Conservation (phyloP, 257 asterid species). For the Mitragyna speciosa region DNA sequence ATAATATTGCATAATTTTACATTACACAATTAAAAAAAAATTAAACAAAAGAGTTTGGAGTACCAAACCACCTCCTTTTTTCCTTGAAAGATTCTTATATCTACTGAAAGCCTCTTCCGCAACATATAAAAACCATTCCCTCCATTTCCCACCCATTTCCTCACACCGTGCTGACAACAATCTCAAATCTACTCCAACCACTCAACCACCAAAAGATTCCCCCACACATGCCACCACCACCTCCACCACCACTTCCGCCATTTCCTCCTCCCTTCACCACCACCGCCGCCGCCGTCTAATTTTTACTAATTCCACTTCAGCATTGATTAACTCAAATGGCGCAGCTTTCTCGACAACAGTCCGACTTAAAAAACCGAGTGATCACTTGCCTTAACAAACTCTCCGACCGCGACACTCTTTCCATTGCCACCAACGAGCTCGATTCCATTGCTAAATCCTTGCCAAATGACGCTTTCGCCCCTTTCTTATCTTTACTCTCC, state of each 20-base stretch:
- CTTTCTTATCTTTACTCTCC: slow-evolving; percentile 63
- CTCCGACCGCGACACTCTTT: slow-evolving; percentile 78
- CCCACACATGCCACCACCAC: slow-evolving; percentile 30
- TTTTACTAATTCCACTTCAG: neutral
- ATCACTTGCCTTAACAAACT: slow-evolving; percentile 61
- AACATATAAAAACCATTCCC: slow-evolving; percentile 41
- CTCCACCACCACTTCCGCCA: slow-evolving; percentile 6
- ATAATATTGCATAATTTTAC: too few species aligned
- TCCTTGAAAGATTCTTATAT: too few species aligned
- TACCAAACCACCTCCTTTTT: too few species aligned
- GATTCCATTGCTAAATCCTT: slow-evolving; percentile 62
- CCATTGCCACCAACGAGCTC: slow-evolving; percentile 69
- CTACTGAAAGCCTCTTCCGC: neutral
- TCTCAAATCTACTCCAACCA: slow-evolving; percentile 2
- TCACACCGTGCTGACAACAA: neutral
- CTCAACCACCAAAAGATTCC: slow-evolving; percentile 9
- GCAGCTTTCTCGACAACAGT: slow-evolving; percentile 32
- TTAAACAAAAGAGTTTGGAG: too few species aligned
- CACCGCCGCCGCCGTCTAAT: neutral
- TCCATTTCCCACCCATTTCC: slow-evolving; percentile 16
- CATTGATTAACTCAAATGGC: slow-evolving; percentile 29
- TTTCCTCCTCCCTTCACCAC: neutral
- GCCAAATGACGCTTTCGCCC: slow-evolving; percentile 49
- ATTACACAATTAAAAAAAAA: too few species aligned
- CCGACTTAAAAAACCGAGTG: slow-evolving; percentile 62